These are phyloP conservation scores for Phytophthora boehmeriae DNA, from an alignment of 352 stramenopile species.

Conservation along the genomic window DNA sequence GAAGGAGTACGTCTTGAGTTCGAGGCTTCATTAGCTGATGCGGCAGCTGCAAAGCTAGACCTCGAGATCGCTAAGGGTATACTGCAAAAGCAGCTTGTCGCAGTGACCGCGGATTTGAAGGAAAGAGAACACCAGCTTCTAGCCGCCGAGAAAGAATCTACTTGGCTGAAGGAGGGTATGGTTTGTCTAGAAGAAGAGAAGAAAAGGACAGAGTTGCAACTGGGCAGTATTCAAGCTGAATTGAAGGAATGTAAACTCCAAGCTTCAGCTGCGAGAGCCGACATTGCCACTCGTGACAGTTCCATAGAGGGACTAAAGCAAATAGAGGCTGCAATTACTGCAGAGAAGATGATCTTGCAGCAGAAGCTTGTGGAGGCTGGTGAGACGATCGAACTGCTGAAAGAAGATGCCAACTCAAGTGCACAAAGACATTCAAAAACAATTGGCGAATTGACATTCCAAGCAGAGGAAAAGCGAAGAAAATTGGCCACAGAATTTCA, in stretches of 20 bases:
- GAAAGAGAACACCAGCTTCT: conserved; percentile 24
- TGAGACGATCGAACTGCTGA: conserved; percentile 19
- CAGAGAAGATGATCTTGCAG: conserved; percentile 26
- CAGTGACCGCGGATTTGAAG: conserved; percentile 17
- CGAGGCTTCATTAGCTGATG: conserved; percentile 41
- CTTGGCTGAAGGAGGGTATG: conserved; percentile 26
- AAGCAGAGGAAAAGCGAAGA: conserved; percentile 23
- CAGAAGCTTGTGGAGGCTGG: conserved; percentile 26
- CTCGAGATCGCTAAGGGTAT: conserved; percentile 23
- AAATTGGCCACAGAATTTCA: conserved; percentile 27
- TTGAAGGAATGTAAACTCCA: conserved; percentile 22
- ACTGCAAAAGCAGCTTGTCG: conserved; percentile 27
- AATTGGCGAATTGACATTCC: conserved; percentile 17
- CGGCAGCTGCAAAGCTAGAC: conserved; percentile 30
- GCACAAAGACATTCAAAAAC: conserved; percentile 21
- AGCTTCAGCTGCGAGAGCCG: conserved; percentile 9
- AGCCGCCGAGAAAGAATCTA: conserved; percentile 22
- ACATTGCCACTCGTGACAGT: conserved; percentile 23
- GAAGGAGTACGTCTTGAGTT: conserved; percentile 38
- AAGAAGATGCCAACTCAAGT: conserved; percentile 16
- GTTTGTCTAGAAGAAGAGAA: conserved; percentile 26
- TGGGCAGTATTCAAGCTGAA: conserved; percentile 16
- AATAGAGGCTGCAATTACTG: conserved; percentile 6
- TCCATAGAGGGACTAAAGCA: conserved; percentile 23
- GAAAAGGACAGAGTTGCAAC: conserved; percentile 9